Percentiles rank a stretch among this genome's conserved stretches.
Evolutionary conservation across 108 stramenopile species (phyloP).

Genomic region (Epipyxis sp.): DNA sequence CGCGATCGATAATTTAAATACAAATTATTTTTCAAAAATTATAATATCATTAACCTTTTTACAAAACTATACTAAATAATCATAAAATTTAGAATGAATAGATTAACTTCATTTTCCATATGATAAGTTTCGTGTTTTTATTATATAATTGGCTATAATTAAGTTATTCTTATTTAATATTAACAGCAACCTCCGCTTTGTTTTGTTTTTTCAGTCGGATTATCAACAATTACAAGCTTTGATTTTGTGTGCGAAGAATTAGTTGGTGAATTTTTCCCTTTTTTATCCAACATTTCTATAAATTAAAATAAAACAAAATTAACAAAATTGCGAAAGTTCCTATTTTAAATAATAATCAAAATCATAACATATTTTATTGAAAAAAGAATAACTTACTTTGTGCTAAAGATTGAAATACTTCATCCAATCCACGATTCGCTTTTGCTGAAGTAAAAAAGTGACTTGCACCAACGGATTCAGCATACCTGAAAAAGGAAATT

Average conservation of each 20-base stretch:
- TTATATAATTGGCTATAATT: background rate
- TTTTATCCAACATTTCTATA: conserved; percentile 18
- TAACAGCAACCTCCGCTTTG: too few species aligned
- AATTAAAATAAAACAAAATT: background rate
- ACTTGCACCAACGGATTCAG: conserved; percentile 35
- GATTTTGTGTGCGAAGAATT: background rate
- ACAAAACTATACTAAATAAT: too few species aligned
- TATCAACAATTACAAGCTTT: conserved; percentile 29
- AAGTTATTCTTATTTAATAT: background rate
- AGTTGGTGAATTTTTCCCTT: too few species aligned
- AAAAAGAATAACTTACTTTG: conserved; percentile 25
- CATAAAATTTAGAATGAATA: background rate
- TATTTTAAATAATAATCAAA: too few species aligned
- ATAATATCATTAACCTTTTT: too few species aligned
- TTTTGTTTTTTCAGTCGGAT: too few species aligned
- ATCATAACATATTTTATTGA: conserved; percentile 14
- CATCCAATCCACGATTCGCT: conserved; percentile 43
- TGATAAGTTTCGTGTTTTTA: background rate
- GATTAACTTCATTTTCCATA: background rate
- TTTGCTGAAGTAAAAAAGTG: conserved; percentile 48
- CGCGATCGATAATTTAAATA: too few species aligned
- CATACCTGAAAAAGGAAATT: conserved; percentile 33
- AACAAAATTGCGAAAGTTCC: background rate
- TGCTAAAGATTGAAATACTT: conserved; percentile 38
- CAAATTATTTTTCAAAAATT: too few species aligned